Evolutionary conservation across 2,329 filamentous ascomycete genomes (phyloP), one percentile per base, ranked within the genome.

Genomic region (Aspergillus fumigatiaffinis): DNA sequence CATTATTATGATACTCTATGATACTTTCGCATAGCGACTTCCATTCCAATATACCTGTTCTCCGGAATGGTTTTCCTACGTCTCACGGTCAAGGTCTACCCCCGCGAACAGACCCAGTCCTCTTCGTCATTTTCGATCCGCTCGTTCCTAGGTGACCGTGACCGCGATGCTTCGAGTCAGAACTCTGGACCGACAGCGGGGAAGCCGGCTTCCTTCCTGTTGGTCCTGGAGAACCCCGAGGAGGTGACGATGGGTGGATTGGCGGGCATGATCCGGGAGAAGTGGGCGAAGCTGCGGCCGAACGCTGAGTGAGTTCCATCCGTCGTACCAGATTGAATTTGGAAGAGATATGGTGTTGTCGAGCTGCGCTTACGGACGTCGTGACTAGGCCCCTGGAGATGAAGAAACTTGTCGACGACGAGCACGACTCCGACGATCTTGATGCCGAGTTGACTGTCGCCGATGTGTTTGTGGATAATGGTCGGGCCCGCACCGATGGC

Each of bases 381-480:
- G 9, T 7, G n/a, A 41, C 3, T 51, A 76, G 74, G 6, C 67
- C 69, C 1, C 63, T 76, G 2, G 56, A 67, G 3, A 75, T 76
- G 23, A 72, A 73, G 44, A 73, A 71, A 50, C 66, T 76, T 2
- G 53, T 76, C n/a, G 71, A 76, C 50, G 68, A 74, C 54, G 62
- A 67, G 1, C 63, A 73, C 41, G 68, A 69, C 9, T 53, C 62
- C 4, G 65, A 71, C 41, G 67, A 73, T 28, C 68, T 76, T 23
- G 67, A 68, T 54, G 50, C 64, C 21, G 67, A 69, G 10, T 58
- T 74, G 60, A 71, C 71, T 0, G 73, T 74, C 21, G 71, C 71
- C 2, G 71, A 76, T 54, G 71, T 76, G 7, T 76, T 73, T 53
- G 69, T 76, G 14, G 67, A 76, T 53, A 67, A 60, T 42, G 74